These are phyloP conservation scores for Fonsecaea monophora DNA, from an alignment of 2,329 filamentous ascomycete species.

Conservation along the genomic window DNA sequence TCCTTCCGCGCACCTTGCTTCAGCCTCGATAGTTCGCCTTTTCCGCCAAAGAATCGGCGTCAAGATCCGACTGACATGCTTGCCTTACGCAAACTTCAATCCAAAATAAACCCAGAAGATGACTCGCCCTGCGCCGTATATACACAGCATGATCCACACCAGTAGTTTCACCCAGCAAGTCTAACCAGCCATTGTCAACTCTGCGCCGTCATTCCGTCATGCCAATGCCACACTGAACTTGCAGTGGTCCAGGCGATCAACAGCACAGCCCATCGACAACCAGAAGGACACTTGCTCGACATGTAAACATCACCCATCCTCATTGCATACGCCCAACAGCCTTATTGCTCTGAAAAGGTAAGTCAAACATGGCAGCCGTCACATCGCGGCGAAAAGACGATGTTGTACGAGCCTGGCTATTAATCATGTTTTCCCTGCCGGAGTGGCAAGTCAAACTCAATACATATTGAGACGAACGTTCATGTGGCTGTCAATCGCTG, in stretches of 20 bases:
- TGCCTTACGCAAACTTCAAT: conserved; percentile 36
- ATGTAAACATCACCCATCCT: conserved; percentile 5
- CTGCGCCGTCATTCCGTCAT: conserved; percentile 12
- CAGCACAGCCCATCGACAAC: not conserved
- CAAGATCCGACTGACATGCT: conserved; percentile 34
- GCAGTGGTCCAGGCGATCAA: conserved; percentile 6
- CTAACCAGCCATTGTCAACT: conserved; percentile 27
- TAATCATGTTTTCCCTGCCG: not conserved
- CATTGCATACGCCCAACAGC: not conserved
- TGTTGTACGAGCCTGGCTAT: not conserved
- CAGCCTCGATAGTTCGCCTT: conserved; percentile 38
- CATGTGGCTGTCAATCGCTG: not conserved
- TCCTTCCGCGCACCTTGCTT: conserved; percentile 31
- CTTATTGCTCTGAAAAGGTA: not conserved
- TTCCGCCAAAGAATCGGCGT: conserved; percentile 29
- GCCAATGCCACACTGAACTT: not conserved
- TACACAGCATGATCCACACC: conserved; percentile 33
- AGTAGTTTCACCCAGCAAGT: conserved; percentile 32
- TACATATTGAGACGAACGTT: not conserved
- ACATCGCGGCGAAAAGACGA: not conserved
- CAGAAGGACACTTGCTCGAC: conserved; percentile 8
- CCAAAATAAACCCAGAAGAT: conserved; percentile 28
- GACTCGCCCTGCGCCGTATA: conserved; percentile 31
- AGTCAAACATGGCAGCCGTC: not conserved
- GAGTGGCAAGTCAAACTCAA: not conserved